phyloP scores from a whole-genome alignment of 202 grass and related monocot species.

The Zoysia matrella region DNA sequence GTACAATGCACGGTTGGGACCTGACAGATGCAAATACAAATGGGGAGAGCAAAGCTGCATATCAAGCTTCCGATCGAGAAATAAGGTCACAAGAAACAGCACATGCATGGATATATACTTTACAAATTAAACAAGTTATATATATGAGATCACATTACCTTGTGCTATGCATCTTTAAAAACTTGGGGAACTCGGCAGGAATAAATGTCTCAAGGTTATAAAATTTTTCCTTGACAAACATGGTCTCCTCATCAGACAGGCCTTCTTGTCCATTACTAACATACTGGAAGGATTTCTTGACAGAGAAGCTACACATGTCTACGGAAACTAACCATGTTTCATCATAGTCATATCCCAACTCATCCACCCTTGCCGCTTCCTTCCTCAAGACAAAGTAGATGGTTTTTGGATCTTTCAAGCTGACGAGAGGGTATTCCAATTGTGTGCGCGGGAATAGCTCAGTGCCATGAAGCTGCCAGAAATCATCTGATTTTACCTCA shows the following conservation, averaged over 20 bases:
- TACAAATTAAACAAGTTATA: neutral
- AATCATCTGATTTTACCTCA: neutral
- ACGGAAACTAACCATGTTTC: neutral
- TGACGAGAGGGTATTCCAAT: neutral
- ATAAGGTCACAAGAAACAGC: no score
- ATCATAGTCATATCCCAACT: neutral
- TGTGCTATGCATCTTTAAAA: neutral
- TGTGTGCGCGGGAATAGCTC: neutral
- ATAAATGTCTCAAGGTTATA: neutral
- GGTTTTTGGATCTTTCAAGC: neutral
- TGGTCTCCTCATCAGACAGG: neutral
- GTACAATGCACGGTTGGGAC: no score
- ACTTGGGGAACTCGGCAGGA: neutral
- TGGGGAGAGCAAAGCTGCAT: no score
- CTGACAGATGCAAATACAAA: no score
- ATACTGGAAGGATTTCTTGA: neutral
- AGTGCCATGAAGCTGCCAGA: neutral
- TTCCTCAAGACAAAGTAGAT: neutral
- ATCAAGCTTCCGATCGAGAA: no score
- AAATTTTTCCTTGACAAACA: neutral
- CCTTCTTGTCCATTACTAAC: neutral
- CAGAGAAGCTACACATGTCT: neutral
- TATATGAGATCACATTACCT: neutral
- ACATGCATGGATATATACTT: neutral
- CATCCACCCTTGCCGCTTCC: neutral